phyloP scores from a whole-genome alignment of 78 protist genomes.

The Paratrimastix pyriformis region DNA sequence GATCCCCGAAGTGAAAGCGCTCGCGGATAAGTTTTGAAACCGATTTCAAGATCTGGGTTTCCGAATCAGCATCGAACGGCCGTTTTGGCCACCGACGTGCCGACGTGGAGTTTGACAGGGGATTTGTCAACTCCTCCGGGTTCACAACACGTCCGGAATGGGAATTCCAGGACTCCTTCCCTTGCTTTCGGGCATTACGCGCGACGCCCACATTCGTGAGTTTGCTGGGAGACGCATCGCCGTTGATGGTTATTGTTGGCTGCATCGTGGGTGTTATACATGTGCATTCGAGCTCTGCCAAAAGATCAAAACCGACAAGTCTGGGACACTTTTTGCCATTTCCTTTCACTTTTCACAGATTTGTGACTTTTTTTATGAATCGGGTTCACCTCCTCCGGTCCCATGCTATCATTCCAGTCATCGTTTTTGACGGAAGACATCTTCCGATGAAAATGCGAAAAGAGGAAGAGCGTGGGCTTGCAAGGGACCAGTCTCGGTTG shows the following conservation, averaged over 20 bases:
- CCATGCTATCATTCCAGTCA: slow-evolving; percentile 9
- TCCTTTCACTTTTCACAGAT: background rate
- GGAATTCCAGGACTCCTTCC: slow-evolving; percentile 6
- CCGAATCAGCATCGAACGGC: no score
- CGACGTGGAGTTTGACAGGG: no score
- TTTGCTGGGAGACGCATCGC: slow-evolving; percentile 15
- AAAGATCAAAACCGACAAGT: background rate
- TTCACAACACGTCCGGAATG: no score
- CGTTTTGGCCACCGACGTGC: no score
- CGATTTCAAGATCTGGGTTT: no score
- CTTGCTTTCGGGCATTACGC: background rate
- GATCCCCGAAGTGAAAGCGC: no score
- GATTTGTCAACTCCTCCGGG: no score
- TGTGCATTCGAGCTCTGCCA: background rate
- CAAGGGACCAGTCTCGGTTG: background rate
- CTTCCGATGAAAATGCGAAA: slow-evolving; percentile 12
- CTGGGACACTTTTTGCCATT: background rate
- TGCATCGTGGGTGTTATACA: background rate
- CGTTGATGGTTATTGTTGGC: slow-evolving; percentile 10
- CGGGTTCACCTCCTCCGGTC: background rate
- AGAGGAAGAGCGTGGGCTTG: slow-evolving; percentile 5
- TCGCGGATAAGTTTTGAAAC: no score
- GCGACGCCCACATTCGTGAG: background rate
- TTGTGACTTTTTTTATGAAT: background rate
- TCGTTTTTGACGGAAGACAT: slow-evolving; percentile 24